A percentile compares a stretch with the other conserved stretches of the same genome.
Evolutionary conservation across 768 basidiomycete species (phyloP).

Genomic region (Rossbeevera mucosa): DNA sequence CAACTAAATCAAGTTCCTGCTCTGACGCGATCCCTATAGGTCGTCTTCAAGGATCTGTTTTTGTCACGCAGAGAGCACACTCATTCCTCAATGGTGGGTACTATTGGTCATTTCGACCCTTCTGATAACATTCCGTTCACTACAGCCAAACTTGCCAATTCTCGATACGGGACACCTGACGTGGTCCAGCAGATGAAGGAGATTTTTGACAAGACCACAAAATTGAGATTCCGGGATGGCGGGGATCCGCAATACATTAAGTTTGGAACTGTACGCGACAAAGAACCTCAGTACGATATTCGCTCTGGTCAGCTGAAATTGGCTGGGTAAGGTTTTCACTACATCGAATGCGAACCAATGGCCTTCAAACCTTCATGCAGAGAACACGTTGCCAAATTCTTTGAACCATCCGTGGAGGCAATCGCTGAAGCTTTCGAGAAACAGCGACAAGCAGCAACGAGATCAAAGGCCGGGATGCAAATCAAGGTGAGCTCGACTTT

Average conservation of each 20-base stretch:
- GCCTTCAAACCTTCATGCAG: conserved; percentile 13
- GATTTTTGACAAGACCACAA: conserved; percentile 34
- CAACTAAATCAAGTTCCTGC: not conserved
- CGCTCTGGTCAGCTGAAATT: conserved; percentile 35
- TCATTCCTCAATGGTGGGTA: conserved; percentile 26
- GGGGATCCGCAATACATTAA: conserved; percentile 34
- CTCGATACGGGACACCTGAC: conserved; percentile 24
- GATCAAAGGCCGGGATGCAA: conserved; percentile 16
- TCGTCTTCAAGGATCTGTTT: conserved; percentile 35
- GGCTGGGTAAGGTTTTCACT: conserved; percentile 26
- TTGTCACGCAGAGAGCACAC: conserved; percentile 30
- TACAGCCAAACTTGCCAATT: conserved; percentile 28
- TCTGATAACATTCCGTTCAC: not conserved
- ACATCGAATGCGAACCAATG: not conserved
- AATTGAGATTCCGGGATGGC: conserved; percentile 36
- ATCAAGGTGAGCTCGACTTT: conserved; percentile 16
- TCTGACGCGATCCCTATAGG: conserved; percentile 27
- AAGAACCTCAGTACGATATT: conserved; percentile 32
- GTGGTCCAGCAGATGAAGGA: conserved; percentile 32
- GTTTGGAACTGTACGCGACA: conserved; percentile 35
- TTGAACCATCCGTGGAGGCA: conserved; percentile 38
- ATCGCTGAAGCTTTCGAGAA: conserved; percentile 33
- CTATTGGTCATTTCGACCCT: not conserved
- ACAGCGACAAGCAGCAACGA: conserved; percentile 20
- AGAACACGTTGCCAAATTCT: conserved; percentile 35